These are phyloP conservation scores for Fusarium sp. DNA, from an alignment of 2,329 filamentous ascomycete genomes.

Conservation along the genomic window DNA sequence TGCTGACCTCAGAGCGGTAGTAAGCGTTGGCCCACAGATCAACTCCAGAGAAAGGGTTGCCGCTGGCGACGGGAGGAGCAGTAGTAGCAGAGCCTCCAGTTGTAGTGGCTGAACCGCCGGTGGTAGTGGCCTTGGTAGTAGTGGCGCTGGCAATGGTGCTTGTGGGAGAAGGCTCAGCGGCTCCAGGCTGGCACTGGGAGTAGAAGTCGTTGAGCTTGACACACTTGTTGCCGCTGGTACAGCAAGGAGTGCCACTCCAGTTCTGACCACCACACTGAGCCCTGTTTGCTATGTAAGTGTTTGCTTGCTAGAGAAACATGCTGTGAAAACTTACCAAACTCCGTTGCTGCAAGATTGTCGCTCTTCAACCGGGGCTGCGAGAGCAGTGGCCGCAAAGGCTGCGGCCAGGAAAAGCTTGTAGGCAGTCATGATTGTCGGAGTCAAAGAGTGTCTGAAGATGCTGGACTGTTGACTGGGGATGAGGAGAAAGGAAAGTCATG, in stretches of 20 bases:
- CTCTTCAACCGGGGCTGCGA: conserved; percentile 54
- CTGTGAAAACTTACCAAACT: conserved; percentile 22
- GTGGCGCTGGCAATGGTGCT: conserved; percentile 30
- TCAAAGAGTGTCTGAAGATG: not conserved
- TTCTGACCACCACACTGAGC: conserved; percentile 60
- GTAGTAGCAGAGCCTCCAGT: conserved; percentile 33
- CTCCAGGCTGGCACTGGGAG: conserved; percentile 40
- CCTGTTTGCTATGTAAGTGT: conserved; percentile 41
- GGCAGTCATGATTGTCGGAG: conserved; percentile 25
- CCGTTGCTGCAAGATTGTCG: conserved; percentile 50
- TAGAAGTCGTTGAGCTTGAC: conserved; percentile 45
- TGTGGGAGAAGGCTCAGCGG: conserved; percentile 25
- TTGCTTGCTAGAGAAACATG: rapidly evolving
- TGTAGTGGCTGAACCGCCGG: conserved; percentile 7
- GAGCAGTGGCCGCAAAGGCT: conserved; percentile 45
- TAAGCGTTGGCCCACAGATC: conserved; percentile 65
- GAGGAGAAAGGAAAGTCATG: not conserved
- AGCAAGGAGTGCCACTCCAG: conserved; percentile 60
- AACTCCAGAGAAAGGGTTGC: conserved; percentile 67
- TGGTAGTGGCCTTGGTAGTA: conserved; percentile 8
- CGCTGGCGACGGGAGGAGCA: conserved; percentile 51
- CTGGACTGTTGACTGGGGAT: conserved; percentile 11
- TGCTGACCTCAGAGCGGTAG: conserved; percentile 67
- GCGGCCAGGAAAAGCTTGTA: conserved; percentile 31
- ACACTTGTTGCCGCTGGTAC: conserved; percentile 45